These are phyloP conservation scores for Stephania japonica DNA, from an alignment of 164 flowering plant species.

Conservation along the genomic window DNA sequence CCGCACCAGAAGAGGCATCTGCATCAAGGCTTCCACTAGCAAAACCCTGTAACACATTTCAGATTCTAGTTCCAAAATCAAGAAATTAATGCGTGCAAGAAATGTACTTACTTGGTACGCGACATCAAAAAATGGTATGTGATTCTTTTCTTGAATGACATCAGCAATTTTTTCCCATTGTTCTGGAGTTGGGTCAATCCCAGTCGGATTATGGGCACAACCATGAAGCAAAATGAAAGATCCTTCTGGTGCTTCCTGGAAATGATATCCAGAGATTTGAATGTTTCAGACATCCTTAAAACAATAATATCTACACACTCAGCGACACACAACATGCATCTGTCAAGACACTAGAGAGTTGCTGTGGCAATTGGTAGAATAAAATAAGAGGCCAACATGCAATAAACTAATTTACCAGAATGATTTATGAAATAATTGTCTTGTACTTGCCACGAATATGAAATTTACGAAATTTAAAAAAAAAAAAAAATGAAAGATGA, in stretches of 20 bases:
- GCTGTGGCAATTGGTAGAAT: too few species aligned
- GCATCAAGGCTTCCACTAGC: slow-evolving; percentile 98
- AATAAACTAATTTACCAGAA: too few species aligned
- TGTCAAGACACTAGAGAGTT: too few species aligned
- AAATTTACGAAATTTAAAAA: too few species aligned
- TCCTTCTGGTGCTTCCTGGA: slow-evolving; percentile 90
- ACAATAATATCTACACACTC: too few species aligned
- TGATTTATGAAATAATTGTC: too few species aligned
- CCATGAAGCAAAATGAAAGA: slow-evolving; percentile 93
- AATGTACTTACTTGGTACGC: slow-evolving; percentile 76
- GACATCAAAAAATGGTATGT: slow-evolving; percentile 95
- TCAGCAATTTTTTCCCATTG: slow-evolving; percentile 95
- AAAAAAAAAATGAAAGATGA: too few species aligned
- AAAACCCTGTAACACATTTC: slow-evolving; percentile 57
- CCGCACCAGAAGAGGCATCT: slow-evolving; percentile 94
- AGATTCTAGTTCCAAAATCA: slow-evolving; percentile 6
- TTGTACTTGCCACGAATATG: too few species aligned
- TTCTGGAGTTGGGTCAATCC: slow-evolving; percentile 91
- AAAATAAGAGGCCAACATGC: too few species aligned
- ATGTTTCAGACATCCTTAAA: too few species aligned
- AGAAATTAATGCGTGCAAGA: neutral
- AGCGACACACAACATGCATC: too few species aligned
- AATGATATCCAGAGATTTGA: neutral
- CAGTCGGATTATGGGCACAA: slow-evolving; percentile 99
- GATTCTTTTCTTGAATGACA: slow-evolving; percentile 92